phyloP scores from a whole-genome alignment of 148 eudicot species.

The Diospyros kaki region DNA sequence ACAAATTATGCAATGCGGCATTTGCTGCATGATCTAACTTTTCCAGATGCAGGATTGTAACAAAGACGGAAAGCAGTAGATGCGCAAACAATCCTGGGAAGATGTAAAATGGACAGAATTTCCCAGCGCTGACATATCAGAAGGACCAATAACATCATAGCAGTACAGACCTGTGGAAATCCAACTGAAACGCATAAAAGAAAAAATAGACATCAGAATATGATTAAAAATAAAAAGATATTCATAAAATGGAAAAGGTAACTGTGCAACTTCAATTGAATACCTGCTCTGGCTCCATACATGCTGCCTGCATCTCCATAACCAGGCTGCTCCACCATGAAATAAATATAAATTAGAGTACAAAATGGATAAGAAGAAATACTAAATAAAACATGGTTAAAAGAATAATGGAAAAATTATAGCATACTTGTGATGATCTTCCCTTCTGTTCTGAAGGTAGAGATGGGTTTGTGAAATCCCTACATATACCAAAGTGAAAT shows the following conservation, averaged over 20 bases:
- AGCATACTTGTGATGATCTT: constrained; percentile 71
- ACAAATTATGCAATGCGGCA: neutral
- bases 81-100: neutral
- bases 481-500: constrained; percentile 14
- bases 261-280: neutral
- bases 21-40: neutral
- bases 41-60: neutral
- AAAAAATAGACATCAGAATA: neutral
- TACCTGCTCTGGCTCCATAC: constrained; percentile 59
- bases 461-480: constrained; percentile 90
- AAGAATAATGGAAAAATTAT: neutral
- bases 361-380: too few species aligned
- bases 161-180: constrained; percentile 66
- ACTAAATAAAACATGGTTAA: neutral
- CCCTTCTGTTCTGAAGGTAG: constrained; percentile 88
- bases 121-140: constrained; percentile 8
- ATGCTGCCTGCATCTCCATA: constrained; percentile 72
- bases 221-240: neutral
- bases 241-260: neutral
- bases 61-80: constrained; percentile 2
- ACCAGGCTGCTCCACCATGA: constrained; percentile 51
- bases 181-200: constrained; percentile 52
- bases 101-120: neutral
- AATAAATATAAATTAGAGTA: neutral
- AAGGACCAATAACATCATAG: constrained; percentile 3